Percentiles rank a stretch among this genome's conserved stretches.
These are phyloP conservation scores for Aspergillus tamarii DNA, from an alignment of 2,329 filamentous ascomycete species.

Conservation along the genomic window DNA sequence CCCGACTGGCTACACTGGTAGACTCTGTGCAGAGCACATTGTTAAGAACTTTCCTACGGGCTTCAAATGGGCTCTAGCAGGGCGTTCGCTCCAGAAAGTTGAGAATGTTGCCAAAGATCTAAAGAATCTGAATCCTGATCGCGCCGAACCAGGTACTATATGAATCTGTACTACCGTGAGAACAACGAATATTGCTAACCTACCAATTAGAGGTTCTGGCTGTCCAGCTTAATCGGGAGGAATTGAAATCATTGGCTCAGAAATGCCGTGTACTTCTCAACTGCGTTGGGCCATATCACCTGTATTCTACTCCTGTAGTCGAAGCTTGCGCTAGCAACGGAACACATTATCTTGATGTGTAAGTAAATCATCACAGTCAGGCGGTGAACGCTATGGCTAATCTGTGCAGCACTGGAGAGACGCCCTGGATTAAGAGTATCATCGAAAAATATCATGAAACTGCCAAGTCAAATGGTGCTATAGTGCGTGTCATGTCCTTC, in stretches of 20 bases:
- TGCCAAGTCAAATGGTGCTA: slow-evolving; percentile 62
- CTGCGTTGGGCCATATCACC: slow-evolving; percentile 65
- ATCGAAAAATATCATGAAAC: slow-evolving; percentile 63
- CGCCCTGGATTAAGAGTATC: slow-evolving; percentile 66
- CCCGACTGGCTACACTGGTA: slow-evolving; percentile 82
- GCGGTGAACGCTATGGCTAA: slow-evolving; percentile 4
- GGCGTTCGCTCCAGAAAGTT: slow-evolving; percentile 77
- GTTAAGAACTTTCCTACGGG: slow-evolving; percentile 70
- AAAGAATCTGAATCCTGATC: slow-evolving; percentile 68
- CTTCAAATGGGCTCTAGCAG: slow-evolving; percentile 85
- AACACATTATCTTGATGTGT: slow-evolving; percentile 69
- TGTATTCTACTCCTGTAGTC: slow-evolving; percentile 66
- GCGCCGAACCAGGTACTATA: slow-evolving; percentile 66
- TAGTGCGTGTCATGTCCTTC: slow-evolving; percentile 47
- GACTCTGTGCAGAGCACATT: slow-evolving; percentile 75
- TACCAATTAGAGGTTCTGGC: slow-evolving; percentile 45
- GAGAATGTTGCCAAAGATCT: slow-evolving; percentile 69
- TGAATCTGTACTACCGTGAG: neutral
- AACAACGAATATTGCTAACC: slow-evolving; percentile 9
- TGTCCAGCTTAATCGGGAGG: slow-evolving; percentile 52
- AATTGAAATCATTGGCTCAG: slow-evolving; percentile 55
- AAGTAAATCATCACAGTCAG: slow-evolving; percentile 20
- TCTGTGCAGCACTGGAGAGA: slow-evolving; percentile 59
- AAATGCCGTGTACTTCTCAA: slow-evolving; percentile 64
- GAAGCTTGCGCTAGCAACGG: slow-evolving; percentile 66